Base-by-base conservation (phyloP, 805 yeast genomes). In the Wickerhamiella domercqiae region DNA sequence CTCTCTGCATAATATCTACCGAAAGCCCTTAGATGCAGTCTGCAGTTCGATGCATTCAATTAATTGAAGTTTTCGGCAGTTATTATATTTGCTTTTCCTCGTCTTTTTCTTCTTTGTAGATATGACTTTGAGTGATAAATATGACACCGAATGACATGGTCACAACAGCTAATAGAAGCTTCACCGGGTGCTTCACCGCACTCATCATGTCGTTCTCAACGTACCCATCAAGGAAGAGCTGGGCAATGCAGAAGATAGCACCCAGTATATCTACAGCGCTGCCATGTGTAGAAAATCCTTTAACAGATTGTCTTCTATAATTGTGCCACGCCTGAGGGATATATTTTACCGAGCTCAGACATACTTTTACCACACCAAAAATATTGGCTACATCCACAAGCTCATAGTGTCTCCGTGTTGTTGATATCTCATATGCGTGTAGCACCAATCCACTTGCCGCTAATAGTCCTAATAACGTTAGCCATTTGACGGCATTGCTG, bases 241-340 rank as follows among this genome's bases (percentile, higher is more conserved):
- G 73, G 2, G 46, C 15, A 15, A 61, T 38, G 5, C 67, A 57
- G 36, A 63, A 57, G 3, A 56, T 18, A 15, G 67, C 62, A 2
- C 74, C 74, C 3, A 52, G 34, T 6, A 66, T 48, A 47, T 68
- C 74, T 15, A 65, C 51, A 18, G 49, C 36, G 5, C 65, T 56
- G 29, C 65, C 63, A 13, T 52, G 38, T 28, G 56, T 60, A 3
- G 71, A 62, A 40, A 65, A 61, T 1, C 74, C 74, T 42, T 53
- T 56, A 51, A 68, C 64, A 5, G 70, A 62, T 31, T 54, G 52
- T 22, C 73, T 57, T 35, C 51, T 46, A 36, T 49, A 49, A 44
- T 67, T 68, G 50, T 60, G 60, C 25, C 54, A 38, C 3, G 67
- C 61, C 45, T 68, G 74, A 1, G 74, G 74, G 4, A 68, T 40